Base-by-base conservation (phyloP, 139 green algal species). In the Asterochloris erici region DNA sequence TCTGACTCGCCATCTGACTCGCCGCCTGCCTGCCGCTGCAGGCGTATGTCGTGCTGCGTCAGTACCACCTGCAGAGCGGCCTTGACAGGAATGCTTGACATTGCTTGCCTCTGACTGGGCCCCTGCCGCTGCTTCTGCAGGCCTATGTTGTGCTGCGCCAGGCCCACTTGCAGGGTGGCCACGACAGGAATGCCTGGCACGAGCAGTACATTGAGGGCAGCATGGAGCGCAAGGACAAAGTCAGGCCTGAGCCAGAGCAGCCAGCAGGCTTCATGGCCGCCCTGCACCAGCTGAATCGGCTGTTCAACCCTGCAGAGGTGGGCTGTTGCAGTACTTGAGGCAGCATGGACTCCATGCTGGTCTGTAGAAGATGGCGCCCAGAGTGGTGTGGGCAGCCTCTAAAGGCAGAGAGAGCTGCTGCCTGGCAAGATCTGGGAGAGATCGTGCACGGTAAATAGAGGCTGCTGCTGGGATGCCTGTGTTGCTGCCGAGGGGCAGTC, bases 161-260 rank as follows among this genome's bases (percentile, higher is more conserved):
- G 84, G 66, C 74, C 19, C 84, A 80, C 68, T 69, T 87, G 54
- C 68, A 64, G 24, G 70, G 79, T 14, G 84, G 79, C 0, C 79
- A 87, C 29, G 68, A 64, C 14, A 69, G 84, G 15, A 84, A 87
- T 66, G 84, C 84, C 68, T 87, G 84, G 84, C 79, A 84, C 28
- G 28, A 79, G 23, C 84, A 84, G 79, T 84, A 83, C 27, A 64
- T 87, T 68, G 74, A 78, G 70, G 66, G 68, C 61, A 79, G 76
- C 79, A 66, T 83, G 6, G 47, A 66, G 11, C 64, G 73, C 28
- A 77, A 26, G 9, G 29, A 21, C 11, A 77, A 83, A 21, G 16
- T 47, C 24, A 77, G n/a, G 71, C 14, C 6, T 38, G 66, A 71
- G 19, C 17, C 17, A 71, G 63, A 74, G 16, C 61, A 82, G 27